These are phyloP conservation scores for Vinca minor DNA, from an alignment of 257 asterid species.

Conservation along the genomic window DNA sequence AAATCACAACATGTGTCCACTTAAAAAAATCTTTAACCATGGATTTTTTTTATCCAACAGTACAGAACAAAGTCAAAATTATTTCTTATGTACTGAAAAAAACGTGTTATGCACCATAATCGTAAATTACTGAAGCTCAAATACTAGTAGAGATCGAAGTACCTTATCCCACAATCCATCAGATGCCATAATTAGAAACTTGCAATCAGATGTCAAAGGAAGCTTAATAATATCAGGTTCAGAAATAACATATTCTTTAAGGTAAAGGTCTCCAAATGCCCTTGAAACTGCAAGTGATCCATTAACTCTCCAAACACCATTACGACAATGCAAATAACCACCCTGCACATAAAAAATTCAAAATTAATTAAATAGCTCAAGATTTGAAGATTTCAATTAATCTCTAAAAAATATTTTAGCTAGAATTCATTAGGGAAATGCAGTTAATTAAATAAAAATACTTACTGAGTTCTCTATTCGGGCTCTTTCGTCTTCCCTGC, in stretches of 20 bases:
- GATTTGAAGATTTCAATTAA: no score
- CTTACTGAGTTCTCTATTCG: constrained; percentile 37
- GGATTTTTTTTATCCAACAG: no score
- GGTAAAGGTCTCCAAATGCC: constrained; percentile 42
- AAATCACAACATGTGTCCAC: no score
- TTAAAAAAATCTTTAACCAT: no score
- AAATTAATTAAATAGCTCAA: no score
- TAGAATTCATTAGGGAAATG: no score
- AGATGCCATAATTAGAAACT: constrained; percentile 43
- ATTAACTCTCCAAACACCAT: constrained; percentile 45
- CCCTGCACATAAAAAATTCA: constrained; percentile 20
- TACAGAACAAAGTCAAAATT: no score
- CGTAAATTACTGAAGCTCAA: no score
- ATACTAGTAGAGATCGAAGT: neutral
- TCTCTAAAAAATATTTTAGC: no score
- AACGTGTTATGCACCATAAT: no score
- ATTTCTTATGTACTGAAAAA: no score
- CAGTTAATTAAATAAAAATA: no score
- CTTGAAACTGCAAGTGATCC: constrained; percentile 46
- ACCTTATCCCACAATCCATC: constrained; percentile 60
- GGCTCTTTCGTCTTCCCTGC: constrained; percentile 35
- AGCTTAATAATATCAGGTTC: constrained; percentile 35
- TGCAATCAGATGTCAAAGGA: constrained; percentile 33
- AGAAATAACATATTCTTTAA: constrained; percentile 41
- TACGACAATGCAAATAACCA: constrained; percentile 31